phyloP scores from a whole-genome alignment of 495 filamentous ascomycete genomes.

The Penicillium herquei region DNA sequence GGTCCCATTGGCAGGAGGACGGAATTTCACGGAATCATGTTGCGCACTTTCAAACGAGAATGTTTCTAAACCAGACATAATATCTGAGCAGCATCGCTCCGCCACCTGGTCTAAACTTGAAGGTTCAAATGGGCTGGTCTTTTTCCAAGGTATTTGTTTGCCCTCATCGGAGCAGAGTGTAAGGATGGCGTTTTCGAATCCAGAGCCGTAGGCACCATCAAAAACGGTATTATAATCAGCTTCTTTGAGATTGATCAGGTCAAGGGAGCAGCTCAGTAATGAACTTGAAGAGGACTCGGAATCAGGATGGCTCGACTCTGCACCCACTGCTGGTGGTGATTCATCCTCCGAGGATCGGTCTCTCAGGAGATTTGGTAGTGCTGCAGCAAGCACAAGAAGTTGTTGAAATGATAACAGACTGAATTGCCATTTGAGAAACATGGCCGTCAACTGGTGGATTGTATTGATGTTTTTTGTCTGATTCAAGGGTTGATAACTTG shows the following conservation, averaged over 20 bases:
- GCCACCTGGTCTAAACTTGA: neutral
- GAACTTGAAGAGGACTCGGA: neutral
- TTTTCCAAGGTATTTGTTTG: conserved; percentile 2
- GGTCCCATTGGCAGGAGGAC: neutral
- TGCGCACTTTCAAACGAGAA: neutral
- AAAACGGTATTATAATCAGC: neutral
- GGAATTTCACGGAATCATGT: neutral
- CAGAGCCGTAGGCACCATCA: neutral
- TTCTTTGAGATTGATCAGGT: neutral
- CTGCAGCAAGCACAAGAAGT: no score
- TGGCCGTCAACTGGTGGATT: no score
- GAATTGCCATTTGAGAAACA: no score
- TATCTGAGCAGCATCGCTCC: neutral
- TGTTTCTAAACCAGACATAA: neutral
- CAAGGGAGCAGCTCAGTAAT: neutral
- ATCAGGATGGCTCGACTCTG: no score
- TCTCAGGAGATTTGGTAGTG: no score
- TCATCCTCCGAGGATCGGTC: no score
- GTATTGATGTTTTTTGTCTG: no score
- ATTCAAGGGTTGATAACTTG: no score
- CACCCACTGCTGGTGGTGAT: no score
- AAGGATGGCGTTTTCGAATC: neutral
- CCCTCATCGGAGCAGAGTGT: neutral
- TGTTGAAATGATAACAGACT: no score
- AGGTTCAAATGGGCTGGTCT: neutral